phyloP scores from a whole-genome alignment of 768 basidiomycete species.

The Suillus hirtellus region DNA sequence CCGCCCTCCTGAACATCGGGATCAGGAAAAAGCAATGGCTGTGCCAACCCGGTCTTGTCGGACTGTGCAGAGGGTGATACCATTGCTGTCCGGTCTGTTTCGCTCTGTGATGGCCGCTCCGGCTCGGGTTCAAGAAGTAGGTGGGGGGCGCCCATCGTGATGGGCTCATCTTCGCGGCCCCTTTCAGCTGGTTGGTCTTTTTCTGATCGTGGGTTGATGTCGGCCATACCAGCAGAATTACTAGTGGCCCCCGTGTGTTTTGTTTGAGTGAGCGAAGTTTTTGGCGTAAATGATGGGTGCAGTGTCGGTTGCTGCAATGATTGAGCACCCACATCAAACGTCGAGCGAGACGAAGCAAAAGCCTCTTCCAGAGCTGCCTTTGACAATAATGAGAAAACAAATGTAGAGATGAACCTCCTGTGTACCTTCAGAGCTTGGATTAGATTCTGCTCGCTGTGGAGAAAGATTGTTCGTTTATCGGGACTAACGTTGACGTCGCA shows the following conservation, averaged over 20 bases:
- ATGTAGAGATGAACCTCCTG: background rate
- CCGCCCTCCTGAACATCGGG: constrained; percentile 19
- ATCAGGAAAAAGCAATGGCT: constrained; percentile 29
- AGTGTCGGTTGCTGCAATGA: constrained; percentile 20
- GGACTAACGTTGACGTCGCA: constrained; percentile 96
- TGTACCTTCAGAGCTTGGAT: constrained; percentile 76
- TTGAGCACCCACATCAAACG: constrained; percentile 53
- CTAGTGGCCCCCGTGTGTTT: constrained; percentile 7
- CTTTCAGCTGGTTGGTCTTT: background rate
- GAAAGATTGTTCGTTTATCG: constrained; percentile 92
- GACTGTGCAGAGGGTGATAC: constrained; percentile 13
- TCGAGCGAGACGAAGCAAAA: constrained; percentile 73
- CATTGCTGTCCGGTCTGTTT: constrained; percentile 21
- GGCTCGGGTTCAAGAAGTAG: constrained; percentile 14
- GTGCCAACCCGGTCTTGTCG: constrained; percentile 14
- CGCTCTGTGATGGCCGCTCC: background rate
- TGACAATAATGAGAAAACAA: constrained; percentile 5
- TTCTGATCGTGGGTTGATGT: constrained; percentile 6
- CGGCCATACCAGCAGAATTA: background rate
- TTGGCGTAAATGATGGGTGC: background rate
- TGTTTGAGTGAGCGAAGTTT: constrained; percentile 19
- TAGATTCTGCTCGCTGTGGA: constrained; percentile 85
- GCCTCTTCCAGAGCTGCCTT: constrained; percentile 66
- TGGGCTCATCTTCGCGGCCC: constrained; percentile 6
- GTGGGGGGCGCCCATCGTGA: constrained; percentile 16